Evolutionary conservation across 805 yeast species (phyloP), one percentile per base, ranked within the genome.

Genomic region (Teunomyces panamensis): DNA sequence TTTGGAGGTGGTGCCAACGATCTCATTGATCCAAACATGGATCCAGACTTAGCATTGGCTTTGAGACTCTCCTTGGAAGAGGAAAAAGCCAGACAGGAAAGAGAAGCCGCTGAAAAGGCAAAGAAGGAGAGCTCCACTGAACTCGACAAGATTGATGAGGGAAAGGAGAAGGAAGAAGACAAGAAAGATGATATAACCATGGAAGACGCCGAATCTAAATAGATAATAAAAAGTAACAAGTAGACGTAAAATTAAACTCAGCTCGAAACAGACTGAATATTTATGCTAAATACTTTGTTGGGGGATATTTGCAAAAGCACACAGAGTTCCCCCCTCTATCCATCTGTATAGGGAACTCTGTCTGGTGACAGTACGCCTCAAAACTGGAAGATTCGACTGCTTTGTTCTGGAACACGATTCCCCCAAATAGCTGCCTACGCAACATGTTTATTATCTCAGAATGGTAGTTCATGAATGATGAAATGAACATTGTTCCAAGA

Each of bases 1-100:
- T 58, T 59, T 30, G 69, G 67, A 10, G 77, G 70, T 17, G 66
- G 58, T 43, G 77, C 74, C 49, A 30, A 30, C 30, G 68, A 62
- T 42, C 50, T 64, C 42, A 62, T 72, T 34, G 98, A 92, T 67
- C 92, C 96, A 29, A 83, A 84, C 55, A 86, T 89, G 83, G 99
- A 94, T 60, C 98, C 98, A 29, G 99, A 94, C 68, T 80, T 94
- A 63, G 99, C 98, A 0, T 77, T 94, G 75, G 99, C 98, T 0
- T 79, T 94, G 60, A 83, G 98, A 63, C 75, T 94, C 67, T 92
- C 98, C 0, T 75, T 94, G 60, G 98, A 94, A 63, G 99, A 94
- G 63, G 98, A 92, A 64, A 87, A 85, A 58, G 85, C 88, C 44
- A 83, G 98, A 71, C 97, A 89, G 63, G 96, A 88, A 55, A 79